These are phyloP conservation scores for Malus sylvestris DNA, from an alignment of 306 rosid species.

Conservation along the genomic window DNA sequence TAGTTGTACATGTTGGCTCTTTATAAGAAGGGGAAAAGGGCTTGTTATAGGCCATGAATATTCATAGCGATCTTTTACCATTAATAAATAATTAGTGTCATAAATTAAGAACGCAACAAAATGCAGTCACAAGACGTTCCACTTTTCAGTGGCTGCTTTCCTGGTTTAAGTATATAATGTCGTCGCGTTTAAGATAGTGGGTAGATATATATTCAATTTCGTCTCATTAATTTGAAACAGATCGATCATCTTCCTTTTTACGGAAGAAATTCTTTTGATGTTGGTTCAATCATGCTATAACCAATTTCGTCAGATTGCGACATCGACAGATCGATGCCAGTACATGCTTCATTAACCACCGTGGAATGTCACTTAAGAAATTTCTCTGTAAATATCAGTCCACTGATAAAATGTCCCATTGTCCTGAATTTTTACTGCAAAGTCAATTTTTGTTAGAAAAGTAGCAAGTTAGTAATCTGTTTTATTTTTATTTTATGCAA, in stretches of 20 bases:
- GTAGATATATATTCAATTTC: not conserved
- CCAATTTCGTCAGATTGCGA: not conserved
- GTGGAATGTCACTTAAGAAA: not conserved
- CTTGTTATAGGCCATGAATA: not conserved
- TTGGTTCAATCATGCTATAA: not conserved
- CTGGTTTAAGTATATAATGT: conserved; percentile 1
- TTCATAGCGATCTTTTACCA: not conserved
- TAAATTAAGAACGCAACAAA: conserved; percentile 11
- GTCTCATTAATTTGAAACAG: not conserved
- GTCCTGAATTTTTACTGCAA: too few relatives aligned
- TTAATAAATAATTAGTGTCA: not conserved
- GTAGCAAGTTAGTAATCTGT: too few relatives aligned
- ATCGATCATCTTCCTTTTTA: not conserved
- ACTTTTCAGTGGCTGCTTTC: conserved; percentile 3
- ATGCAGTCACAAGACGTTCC: conserved; percentile 9
- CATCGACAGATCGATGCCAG: not conserved
- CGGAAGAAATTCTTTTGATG: not conserved
- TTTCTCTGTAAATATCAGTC: not conserved
- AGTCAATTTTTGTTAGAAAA: too few relatives aligned
- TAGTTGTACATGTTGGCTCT: conserved; percentile 2
- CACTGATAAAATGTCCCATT: too few relatives aligned
- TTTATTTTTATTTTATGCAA: too few relatives aligned
- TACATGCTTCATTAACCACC: not conserved
- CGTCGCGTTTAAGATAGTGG: not conserved
- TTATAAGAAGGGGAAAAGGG: not conserved